Percentiles rank a stretch among this genome's conserved stretches.
Evolutionary conservation across 495 filamentous ascomycete genomes (phyloP).

Genomic region (Penicillium paradoxum): DNA sequence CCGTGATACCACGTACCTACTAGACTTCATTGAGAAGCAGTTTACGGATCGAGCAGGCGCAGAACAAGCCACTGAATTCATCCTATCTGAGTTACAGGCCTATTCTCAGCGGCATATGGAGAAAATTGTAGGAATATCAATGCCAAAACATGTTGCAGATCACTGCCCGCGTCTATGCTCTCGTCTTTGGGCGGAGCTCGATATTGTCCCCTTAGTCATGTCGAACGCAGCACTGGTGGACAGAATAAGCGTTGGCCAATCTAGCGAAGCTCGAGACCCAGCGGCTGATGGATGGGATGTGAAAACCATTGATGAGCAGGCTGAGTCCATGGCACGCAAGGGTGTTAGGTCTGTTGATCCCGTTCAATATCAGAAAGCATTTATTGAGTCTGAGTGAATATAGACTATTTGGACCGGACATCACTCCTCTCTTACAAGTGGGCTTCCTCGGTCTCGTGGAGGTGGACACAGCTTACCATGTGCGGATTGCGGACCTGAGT

Average conservation of each 20-base stretch:
- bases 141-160: constrained; percentile 43
- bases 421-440: constrained; percentile 68
- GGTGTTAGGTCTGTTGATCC: constrained; percentile 56
- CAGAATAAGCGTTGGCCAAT: constrained; percentile 7
- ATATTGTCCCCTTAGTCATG: constrained; percentile 66
- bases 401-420: constrained; percentile 72
- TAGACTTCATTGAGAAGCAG: constrained; percentile 65
- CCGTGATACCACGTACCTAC: constrained; percentile 72
- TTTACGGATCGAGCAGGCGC: constrained; percentile 30
- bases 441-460: constrained; percentile 70
- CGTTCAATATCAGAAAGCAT: neutral
- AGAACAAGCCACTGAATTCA: constrained; percentile 47
- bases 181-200: constrained; percentile 73
- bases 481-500: constrained; percentile 54
- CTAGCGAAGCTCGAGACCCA: neutral
- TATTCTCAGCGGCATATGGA: constrained; percentile 59
- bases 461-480: constrained; percentile 63
- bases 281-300: constrained; percentile 34
- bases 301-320: constrained; percentile 71
- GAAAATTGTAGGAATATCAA: constrained; percentile 59
- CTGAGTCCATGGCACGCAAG: constrained; percentile 80
- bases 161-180: constrained; percentile 56
- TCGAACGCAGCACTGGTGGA: constrained; percentile 23
- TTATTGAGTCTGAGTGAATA: constrained; percentile 3
- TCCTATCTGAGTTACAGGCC: constrained; percentile 46